Conservation (phyloP, 1,284 basidiomycete species). For the Exobasidium cylindrosporum region DNA sequence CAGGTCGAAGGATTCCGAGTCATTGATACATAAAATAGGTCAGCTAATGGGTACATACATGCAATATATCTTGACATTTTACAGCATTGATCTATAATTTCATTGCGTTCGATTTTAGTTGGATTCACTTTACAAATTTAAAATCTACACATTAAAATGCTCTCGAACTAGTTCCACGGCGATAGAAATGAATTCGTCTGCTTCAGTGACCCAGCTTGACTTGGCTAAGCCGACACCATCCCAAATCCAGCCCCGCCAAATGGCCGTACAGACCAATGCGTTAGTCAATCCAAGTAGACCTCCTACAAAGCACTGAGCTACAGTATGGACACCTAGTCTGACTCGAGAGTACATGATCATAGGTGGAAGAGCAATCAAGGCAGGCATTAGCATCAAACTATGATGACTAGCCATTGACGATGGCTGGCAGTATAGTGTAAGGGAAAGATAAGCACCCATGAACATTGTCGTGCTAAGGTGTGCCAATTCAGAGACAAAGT, state of each 20-base stretch:
- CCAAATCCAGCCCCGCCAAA: neutral
- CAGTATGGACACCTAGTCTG: constrained; percentile 19
- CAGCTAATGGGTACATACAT: too few species aligned
- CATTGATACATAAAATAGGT: too few species aligned
- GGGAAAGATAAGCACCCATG: constrained; percentile 17
- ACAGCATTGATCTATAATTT: too few species aligned
- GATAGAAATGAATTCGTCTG: neutral
- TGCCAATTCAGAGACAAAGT: constrained; percentile 2
- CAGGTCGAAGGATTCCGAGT: constrained; percentile 43
- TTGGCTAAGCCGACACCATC: neutral
- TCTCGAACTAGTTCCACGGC: neutral
- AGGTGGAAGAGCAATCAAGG: constrained; percentile 9
- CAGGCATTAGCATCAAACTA: neutral
- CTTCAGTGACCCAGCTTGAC: neutral
- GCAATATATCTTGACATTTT: too few species aligned
- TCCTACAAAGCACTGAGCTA: constrained; percentile 15
- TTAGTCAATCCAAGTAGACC: constrained; percentile 9
- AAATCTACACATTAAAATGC: neutral
- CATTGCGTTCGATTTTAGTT: too few species aligned
- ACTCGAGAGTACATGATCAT: constrained; percentile 23
- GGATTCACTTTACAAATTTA: neutral
- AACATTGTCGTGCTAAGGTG: constrained; percentile 17
- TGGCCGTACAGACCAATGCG: neutral
- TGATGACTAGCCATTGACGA: neutral
- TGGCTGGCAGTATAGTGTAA: constrained; percentile 3